A percentile compares a stretch with the other conserved stretches of the same genome.
Evolutionary conservation across 2,329 filamentous ascomycete species (phyloP).

Genomic region (Colletotrichum orbiculare): DNA sequence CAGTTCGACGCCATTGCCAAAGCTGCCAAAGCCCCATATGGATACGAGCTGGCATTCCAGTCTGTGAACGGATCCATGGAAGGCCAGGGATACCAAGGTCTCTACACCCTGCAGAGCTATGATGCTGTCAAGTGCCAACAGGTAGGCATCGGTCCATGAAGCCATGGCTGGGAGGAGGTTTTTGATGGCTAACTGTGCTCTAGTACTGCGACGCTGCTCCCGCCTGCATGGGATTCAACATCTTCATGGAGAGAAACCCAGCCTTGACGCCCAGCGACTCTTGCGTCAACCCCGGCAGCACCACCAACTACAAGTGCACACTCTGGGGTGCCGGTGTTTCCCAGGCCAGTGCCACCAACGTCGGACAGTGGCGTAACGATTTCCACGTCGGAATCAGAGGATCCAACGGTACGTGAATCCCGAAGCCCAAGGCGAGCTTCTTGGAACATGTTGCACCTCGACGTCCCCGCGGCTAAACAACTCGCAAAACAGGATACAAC

Average conservation of each 20-base stretch:
- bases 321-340: slow-evolving; percentile 18
- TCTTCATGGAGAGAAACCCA: slow-evolving; percentile 29
- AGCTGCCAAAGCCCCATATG: background rate
- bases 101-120: slow-evolving; percentile 19
- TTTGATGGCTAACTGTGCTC: background rate
- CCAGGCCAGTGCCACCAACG: slow-evolving; percentile 24
- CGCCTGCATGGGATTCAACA: slow-evolving; percentile 27
- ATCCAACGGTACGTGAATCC: slow-evolving; percentile 29
- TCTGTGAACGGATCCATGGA: background rate
- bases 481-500: slow-evolving; percentile 2
- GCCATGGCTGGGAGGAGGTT: too few species aligned
- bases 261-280: slow-evolving; percentile 1
- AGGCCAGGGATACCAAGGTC: slow-evolving; percentile 2
- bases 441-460: too few species aligned
- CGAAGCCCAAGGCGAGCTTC: too few species aligned
- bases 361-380: slow-evolving; percentile 28
- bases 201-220: slow-evolving; percentile 30
- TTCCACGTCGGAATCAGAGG: slow-evolving; percentile 35
- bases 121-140: slow-evolving; percentile 26
- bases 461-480: background rate
- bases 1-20: background rate
- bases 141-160: background rate
- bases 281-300: slow-evolving; percentile 23
- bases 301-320: slow-evolving; percentile 24
- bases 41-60: background rate